phyloP scores from a whole-genome alignment of 2,329 filamentous ascomycete species.

The Fusarium siculi region DNA sequence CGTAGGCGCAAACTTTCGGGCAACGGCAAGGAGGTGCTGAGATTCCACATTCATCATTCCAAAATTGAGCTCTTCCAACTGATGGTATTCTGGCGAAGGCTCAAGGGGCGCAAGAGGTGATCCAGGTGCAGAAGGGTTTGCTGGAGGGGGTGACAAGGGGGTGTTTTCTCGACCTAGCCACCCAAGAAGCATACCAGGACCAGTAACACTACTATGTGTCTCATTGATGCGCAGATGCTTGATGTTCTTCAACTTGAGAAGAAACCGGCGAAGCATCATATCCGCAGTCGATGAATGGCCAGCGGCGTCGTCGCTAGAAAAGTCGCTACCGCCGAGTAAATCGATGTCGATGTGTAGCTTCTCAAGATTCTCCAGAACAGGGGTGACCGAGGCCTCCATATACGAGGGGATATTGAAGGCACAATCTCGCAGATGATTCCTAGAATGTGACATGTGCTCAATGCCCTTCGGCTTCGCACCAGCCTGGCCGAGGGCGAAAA shows the following conservation, averaged over 20 bases:
- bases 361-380: constrained; percentile 58
- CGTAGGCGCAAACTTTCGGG: constrained; percentile 56
- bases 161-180: constrained; percentile 50
- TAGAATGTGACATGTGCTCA: constrained; percentile 57
- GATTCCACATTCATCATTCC: constrained; percentile 51
- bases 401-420: constrained; percentile 60
- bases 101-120: not conserved
- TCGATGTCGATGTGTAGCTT: constrained; percentile 53
- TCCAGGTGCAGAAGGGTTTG: not conserved
- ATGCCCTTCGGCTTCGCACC: constrained; percentile 53
- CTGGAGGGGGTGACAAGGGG: not conserved
- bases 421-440: constrained; percentile 49
- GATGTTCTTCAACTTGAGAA: constrained; percentile 51
- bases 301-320: constrained; percentile 2
- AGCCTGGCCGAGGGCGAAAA: constrained; percentile 56
- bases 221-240: constrained; percentile 64
- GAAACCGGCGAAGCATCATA: constrained; percentile 39
- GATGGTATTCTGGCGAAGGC: constrained; percentile 45
- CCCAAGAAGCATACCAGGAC: constrained; percentile 48
- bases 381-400: constrained; percentile 49
- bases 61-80: constrained; percentile 56
- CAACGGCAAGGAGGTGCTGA: constrained; percentile 47
- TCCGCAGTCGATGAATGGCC: constrained; percentile 11
- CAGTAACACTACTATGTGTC: not conserved
- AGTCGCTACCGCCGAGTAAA: constrained; percentile 18